Percentiles rank a stretch among this genome's conserved stretches.
phyloP scores from a whole-genome alignment of 2,329 filamentous ascomycete genomes.

The Thelonectria discophora region DNA sequence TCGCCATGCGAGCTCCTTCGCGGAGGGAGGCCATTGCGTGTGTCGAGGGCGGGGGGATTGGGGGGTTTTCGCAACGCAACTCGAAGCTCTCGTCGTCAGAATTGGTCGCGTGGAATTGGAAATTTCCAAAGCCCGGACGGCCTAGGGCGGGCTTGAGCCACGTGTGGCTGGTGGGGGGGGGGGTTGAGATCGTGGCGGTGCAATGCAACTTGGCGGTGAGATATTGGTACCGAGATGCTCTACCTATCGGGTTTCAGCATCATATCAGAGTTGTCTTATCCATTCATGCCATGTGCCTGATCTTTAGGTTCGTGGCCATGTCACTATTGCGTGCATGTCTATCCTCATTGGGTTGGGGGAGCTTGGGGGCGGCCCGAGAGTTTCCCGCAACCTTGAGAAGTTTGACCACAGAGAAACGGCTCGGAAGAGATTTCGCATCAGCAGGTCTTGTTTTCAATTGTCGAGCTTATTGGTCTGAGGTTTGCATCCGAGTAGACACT shows the following conservation, averaged over 20 bases:
- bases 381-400: slow-evolving; percentile 11
- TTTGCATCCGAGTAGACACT: no score
- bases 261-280: not conserved
- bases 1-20: slow-evolving; percentile 50
- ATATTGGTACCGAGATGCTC: not conserved
- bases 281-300: not conserved
- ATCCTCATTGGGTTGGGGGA: slow-evolving; percentile 7
- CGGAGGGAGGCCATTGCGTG: slow-evolving; percentile 53
- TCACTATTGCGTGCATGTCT: not conserved
- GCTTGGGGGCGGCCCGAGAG: slow-evolving; percentile 7
- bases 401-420: not conserved
- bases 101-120: slow-evolving; percentile 41
- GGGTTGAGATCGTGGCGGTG: slow-evolving; percentile 8
- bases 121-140: slow-evolving; percentile 45
- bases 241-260: not conserved
- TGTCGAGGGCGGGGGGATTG: slow-evolving; percentile 31
- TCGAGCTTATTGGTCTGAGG: no score
- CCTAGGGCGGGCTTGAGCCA: slow-evolving; percentile 37
- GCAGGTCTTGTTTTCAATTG: no score
- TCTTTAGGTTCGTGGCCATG: not conserved
- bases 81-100: slow-evolving; percentile 32
- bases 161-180: slow-evolving; percentile 22
- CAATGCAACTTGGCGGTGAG: not conserved
- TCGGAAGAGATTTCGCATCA: no score
- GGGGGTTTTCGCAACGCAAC: slow-evolving; percentile 21